Evolutionary conservation across 1,284 basidiomycete species (phyloP).

Genomic region (Rhodotorula sp.): DNA sequence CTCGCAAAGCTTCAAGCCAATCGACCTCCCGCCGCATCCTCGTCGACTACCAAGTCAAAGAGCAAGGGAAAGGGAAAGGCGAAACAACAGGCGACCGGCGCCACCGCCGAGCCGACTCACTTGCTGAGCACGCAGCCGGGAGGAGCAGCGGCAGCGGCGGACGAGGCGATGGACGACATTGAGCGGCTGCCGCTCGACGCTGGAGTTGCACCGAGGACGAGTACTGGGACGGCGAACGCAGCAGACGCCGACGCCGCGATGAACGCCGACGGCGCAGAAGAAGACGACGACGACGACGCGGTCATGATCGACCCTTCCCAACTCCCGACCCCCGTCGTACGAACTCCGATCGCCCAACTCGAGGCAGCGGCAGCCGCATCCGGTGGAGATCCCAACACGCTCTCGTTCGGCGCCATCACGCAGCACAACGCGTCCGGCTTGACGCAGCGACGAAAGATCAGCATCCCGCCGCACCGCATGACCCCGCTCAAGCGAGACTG

Average conservation of each 20-base stretch:
- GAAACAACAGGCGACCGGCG: background rate
- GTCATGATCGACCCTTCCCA: slow-evolving; percentile 43
- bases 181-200: slow-evolving; percentile 26
- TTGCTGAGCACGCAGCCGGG: slow-evolving; percentile 35
- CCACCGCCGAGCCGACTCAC: slow-evolving; percentile 6
- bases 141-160: background rate
- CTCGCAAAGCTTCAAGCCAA: slow-evolving; percentile 18
- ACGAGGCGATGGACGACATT: slow-evolving; percentile 16
- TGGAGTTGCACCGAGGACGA: slow-evolving; percentile 12
- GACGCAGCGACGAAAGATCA: slow-evolving; percentile 52
- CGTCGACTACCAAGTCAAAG: slow-evolving; percentile 8
- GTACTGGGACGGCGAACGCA: background rate
- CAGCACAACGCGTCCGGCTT: slow-evolving; percentile 27
- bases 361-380: background rate
- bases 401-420: slow-evolving; percentile 37
- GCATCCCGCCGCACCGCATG: slow-evolving; percentile 95
- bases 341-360: slow-evolving; percentile 28
- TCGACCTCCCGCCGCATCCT: slow-evolving; percentile 12
- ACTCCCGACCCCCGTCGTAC: slow-evolving; percentile 33
- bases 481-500: slow-evolving; percentile 96
- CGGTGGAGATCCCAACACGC: slow-evolving; percentile 28
- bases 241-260: slow-evolving; percentile 29
- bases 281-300: slow-evolving; percentile 41
- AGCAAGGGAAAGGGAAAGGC: slow-evolving; percentile 29
- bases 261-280: slow-evolving; percentile 12